These are phyloP conservation scores for Digitaria exilis DNA, from an alignment of 202 grass and related monocot species.

Conservation along the genomic window DNA sequence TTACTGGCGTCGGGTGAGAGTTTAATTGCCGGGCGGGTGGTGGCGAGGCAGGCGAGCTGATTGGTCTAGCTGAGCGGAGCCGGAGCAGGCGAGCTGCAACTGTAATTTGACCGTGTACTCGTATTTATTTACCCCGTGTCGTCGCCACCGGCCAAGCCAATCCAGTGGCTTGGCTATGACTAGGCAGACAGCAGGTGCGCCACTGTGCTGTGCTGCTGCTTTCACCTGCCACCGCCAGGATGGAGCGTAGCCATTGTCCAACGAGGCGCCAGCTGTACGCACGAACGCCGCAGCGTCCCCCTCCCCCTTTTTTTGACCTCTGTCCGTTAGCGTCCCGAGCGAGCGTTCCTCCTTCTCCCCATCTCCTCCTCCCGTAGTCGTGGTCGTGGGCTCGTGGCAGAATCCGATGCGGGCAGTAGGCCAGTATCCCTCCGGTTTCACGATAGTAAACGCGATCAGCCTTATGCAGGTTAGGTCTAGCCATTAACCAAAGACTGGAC, in stretches of 20 bases:
- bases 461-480: not conserved
- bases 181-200: not conserved
- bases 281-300: not conserved
- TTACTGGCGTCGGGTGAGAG: not conserved
- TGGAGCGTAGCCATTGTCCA: constrained; percentile 15
- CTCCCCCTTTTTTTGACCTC: not conserved
- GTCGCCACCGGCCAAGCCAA: not conserved
- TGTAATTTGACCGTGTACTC: not conserved
- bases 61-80: not conserved
- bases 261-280: constrained; percentile 47
- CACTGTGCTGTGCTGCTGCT: constrained; percentile 2
- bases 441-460: not conserved
- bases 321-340: constrained; percentile 16
- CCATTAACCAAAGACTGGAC: not conserved
- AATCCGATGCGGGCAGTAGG: not conserved
- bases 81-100: not conserved
- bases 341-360: not conserved
- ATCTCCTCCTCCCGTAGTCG: too few species aligned
- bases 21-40: not conserved
- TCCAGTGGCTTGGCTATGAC: not conserved
- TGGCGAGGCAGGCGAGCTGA: too few species aligned
- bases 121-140: not conserved
- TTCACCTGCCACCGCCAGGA: constrained; percentile 34
- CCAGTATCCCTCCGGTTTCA: not conserved
- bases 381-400: not conserved